Evolutionary conservation across 768 basidiomycete genomes (phyloP).

Genomic region (Lactarius evosmus): DNA sequence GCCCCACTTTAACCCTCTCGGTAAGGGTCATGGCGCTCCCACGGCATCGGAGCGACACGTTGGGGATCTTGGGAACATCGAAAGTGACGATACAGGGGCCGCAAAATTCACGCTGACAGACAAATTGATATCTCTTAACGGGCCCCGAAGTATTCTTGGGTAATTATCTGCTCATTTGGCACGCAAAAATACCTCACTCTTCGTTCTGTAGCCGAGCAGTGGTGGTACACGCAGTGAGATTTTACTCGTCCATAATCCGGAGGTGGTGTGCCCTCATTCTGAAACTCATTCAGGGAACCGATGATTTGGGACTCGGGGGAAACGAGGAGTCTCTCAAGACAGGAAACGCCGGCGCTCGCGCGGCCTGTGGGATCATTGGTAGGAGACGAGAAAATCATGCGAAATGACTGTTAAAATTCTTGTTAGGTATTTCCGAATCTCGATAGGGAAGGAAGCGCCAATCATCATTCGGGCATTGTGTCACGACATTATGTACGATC

Average conservation of each 20-base stretch:
- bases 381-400: constrained; percentile 16
- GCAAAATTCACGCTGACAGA: constrained; percentile 61
- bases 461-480: background rate
- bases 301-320: constrained; percentile 73
- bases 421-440: constrained; percentile 5
- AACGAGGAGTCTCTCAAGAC: constrained; percentile 71
- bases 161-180: constrained; percentile 33
- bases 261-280: background rate
- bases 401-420: background rate
- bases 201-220: constrained; percentile 52
- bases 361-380: constrained; percentile 85
- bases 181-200: background rate
- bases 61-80: constrained; percentile 75
- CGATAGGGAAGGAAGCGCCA: background rate
- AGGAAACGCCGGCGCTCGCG: constrained; percentile 71
- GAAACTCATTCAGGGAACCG: constrained; percentile 52
- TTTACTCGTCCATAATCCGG: constrained; percentile 13
- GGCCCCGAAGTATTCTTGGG: constrained; percentile 68
- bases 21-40: constrained; percentile 62
- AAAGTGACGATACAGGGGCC: constrained; percentile 54
- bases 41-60: constrained; percentile 57
- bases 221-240: constrained; percentile 65
- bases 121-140: constrained; percentile 60
- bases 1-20: constrained; percentile 73
- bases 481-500: background rate